Base-by-base conservation (phyloP, 169 alveolate genomes). In the Eimeria acervulina region DNA sequence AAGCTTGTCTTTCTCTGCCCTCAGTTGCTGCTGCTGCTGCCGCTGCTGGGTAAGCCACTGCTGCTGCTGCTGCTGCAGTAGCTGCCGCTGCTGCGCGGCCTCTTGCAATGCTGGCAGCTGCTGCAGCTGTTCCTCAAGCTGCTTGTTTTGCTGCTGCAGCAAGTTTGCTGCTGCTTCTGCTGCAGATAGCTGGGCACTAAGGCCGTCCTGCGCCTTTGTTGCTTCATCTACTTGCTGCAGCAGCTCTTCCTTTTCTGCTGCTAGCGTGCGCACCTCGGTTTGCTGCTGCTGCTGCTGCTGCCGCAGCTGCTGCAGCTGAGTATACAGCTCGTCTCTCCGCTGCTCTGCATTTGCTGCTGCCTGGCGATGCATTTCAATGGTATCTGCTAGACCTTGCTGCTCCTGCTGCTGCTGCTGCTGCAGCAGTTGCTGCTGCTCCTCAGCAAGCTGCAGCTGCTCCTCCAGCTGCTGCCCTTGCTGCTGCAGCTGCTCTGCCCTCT, bases 221-320 rank as follows among this genome's bases (percentile, higher is more conserved):
- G 93, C 93, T 84, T 51, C 93, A 1, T 59, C 59, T 59, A 84
- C 12, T 42, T 84, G 93, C 78, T 84, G 93, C 93, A 55, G 93
- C 93, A 84, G 59, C 38, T 84, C 93, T 10, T 84, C 33, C 80
- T 59, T 84, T 7, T 51, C 93, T 51, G 78, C 93, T 52, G 93
- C 93, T 5, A 84, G 78, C n/a, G 59, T 84, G 19, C 80, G 36
- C 1, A 51, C 38, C 40, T 51, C 38, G 1, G 93, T 33, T 19
- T 84, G 93, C 93, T 84, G 93, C 93, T 84, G 93, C 93, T 84
- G 93, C 78, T 42, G 93, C 80, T 84, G 93, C 93, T 84, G 93
- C 59, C 93, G 52, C 80, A 84, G 80, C 76, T 84, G 93, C 76
- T 84, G 93, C 93, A 84, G 93, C 93, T 84, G 93, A 6, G 21